Percentiles rank a stretch among this genome's conserved stretches.
These are phyloP conservation scores for Cyberlindnera veronae DNA, from an alignment of 805 yeast species.

Conservation along the genomic window DNA sequence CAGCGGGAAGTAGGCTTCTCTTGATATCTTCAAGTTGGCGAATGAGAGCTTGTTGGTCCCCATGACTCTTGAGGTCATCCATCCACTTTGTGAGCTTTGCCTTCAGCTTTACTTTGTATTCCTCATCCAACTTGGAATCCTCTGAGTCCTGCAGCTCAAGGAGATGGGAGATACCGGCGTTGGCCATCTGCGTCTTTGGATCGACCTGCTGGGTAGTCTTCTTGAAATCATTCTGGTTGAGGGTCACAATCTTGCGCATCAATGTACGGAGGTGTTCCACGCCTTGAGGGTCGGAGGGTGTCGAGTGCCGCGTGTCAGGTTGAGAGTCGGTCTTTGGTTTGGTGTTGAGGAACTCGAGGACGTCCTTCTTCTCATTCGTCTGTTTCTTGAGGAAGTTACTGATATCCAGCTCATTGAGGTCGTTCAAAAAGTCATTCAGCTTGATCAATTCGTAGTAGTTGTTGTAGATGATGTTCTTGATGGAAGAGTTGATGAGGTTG, in stretches of 20 bases:
- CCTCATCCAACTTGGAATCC: constrained; percentile 3
- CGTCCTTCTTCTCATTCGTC: constrained; percentile 8
- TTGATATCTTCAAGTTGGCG: constrained; percentile 17
- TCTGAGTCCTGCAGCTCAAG: constrained; percentile 2
- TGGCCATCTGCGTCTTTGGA: background rate
- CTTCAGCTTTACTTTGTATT: constrained; percentile 3
- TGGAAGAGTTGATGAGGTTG: constrained; percentile 53
- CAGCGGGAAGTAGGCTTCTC: constrained; percentile 3
- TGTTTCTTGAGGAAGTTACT: constrained; percentile 3
- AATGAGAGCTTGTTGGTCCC: constrained; percentile 6
- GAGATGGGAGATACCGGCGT: constrained; percentile 6
- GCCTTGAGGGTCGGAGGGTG: background rate
- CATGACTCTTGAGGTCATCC: constrained; percentile 1
- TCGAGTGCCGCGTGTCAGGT: background rate
- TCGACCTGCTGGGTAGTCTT: background rate
- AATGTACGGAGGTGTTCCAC: constrained; percentile 10
- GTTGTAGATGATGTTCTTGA: constrained; percentile 69
- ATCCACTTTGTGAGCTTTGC: constrained; percentile 13
- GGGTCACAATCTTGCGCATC: constrained; percentile 23
- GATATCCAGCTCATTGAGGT: constrained; percentile 28
- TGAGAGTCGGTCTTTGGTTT: background rate
- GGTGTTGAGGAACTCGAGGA: constrained; percentile 14
- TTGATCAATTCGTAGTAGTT: constrained; percentile 72
- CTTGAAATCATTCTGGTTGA: constrained; percentile 13
- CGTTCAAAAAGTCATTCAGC: constrained; percentile 52